Conservation (phyloP, 2,329 filamentous ascomycete species). For the Aspergillus quadricinctus region DNA sequence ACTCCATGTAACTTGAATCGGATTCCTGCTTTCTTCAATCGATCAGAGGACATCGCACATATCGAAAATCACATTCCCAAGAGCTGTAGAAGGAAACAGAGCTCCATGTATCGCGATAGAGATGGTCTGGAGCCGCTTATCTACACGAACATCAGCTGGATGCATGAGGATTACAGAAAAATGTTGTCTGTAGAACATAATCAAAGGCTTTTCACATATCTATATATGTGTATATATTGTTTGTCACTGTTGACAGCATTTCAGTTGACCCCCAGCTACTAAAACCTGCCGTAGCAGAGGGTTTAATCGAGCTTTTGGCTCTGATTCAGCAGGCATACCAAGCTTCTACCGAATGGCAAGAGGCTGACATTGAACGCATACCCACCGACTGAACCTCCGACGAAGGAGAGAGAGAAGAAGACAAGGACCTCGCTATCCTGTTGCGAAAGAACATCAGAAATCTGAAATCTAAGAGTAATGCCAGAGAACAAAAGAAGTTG, state of each 20-base stretch:
- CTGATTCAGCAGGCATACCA: conserved; percentile 74
- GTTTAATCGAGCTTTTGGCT: conserved; percentile 66
- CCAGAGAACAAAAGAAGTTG: background rate
- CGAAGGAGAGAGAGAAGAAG: conserved; percentile 67
- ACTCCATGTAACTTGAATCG: background rate
- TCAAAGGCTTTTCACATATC: background rate
- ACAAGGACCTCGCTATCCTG: conserved; percentile 57
- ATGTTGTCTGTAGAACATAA: conserved; percentile 56
- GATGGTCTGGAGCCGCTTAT: conserved; percentile 67
- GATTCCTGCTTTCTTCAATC: background rate
- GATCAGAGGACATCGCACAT: background rate
- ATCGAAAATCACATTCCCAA: background rate
- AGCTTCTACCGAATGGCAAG: conserved; percentile 72
- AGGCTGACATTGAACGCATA: conserved; percentile 71
- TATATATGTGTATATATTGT: too few species aligned
- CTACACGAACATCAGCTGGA: conserved; percentile 69
- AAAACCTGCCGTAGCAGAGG: conserved; percentile 75
- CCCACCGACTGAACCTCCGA: conserved; percentile 53
- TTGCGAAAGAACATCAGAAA: background rate
- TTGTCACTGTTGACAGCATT: background rate
- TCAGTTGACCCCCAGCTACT: conserved; percentile 74
- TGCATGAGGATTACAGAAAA: conserved; percentile 77
- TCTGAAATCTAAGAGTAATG: background rate
- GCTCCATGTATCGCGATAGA: conserved; percentile 63
- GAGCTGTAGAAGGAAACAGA: conserved; percentile 43